These are phyloP conservation scores for Lodderomyces pseudojiufengensis DNA, from an alignment of 1,139 yeast genomes.

Conservation along the genomic window DNA sequence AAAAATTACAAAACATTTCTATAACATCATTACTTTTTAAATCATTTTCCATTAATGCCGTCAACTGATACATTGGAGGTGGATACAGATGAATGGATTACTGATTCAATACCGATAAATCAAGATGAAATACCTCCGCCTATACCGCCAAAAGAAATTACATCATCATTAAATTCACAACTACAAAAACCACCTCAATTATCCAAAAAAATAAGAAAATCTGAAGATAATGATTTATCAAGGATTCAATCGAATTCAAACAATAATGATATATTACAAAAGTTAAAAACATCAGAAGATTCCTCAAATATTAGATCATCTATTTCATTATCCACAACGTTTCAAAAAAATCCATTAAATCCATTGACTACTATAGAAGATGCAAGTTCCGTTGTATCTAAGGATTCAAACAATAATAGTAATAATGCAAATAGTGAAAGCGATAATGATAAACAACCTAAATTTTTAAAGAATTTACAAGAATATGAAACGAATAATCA, in stretches of 20 bases:
- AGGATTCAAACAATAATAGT: constrained; percentile 19
- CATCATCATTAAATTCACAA: constrained; percentile 1
- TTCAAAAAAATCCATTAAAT: constrained; percentile 50
- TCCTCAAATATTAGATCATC: constrained; percentile 20
- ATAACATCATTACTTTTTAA: no score
- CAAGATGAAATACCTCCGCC: not conserved
- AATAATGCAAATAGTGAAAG: constrained; percentile 4
- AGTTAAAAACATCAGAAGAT: not conserved
- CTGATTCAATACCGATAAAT: not conserved
- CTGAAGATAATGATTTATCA: not conserved
- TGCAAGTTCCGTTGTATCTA: constrained; percentile 40
- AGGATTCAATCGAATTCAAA: no score
- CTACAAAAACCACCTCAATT: constrained; percentile 2
- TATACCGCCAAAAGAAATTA: not conserved
- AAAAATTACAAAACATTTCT: no score
- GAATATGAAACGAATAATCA: constrained; percentile 7
- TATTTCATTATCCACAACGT: constrained; percentile 32
- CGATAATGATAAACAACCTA: constrained; percentile 3
- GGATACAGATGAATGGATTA: no score
- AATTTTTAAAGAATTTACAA: constrained; percentile 12
- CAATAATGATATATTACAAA: not conserved
- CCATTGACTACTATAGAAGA: constrained; percentile 59
- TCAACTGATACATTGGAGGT: no score
- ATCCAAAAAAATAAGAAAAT: constrained; percentile 5
- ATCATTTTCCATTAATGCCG: no score